Base-by-base conservation (phyloP, 176 grass and related monocot genomes). In the Ensete ventricosum region DNA sequence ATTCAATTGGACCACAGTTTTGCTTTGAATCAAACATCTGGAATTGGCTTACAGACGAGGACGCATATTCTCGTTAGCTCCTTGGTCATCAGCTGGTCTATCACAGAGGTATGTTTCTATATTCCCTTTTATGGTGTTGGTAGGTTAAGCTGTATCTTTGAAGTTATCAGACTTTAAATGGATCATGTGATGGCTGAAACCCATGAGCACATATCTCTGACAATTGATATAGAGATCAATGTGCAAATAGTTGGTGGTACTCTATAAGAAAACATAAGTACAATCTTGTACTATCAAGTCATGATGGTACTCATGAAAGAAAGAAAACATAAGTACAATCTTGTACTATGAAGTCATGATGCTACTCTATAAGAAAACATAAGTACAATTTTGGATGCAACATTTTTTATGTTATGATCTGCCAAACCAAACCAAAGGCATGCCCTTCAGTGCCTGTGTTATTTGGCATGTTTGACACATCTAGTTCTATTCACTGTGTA, bases 51-150 rank as follows among this genome's bases (percentile, higher is more conserved):
- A 53, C 79, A 91, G 91, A 89, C 78, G 11, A 92, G 84, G 0
- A 77, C 90, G 54, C 84, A 91, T 73, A 71, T 99, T 62, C 84
- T 99, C 17, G 86, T 91, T 71, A 86, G 90, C 73, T 84, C 84
- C 17, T 48, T 99, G 50, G 91, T 99, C 17, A 99, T 94, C 75
- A 99, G 95, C 62, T 99, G 95, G 95, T 99, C 95, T 29, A 83
- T 99, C 52, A 99, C 91, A 1, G 88, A 94, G 90, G 90, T 99
- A 82, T 2, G 22, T n/a, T 11, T 75, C 19, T 72, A 14, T 80
- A 34, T 34, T 34, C 29, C 29, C 4, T 34, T 34, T 34, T 34
- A 34, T 34, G 29, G 29, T 34, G 29, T 34, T 34, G 29, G 29
- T 34, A 34, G 29, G 3, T 34, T 34, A 34, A 34, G 29, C 3